Evolutionary conservation across 441 rosid genomes (phyloP), one percentile per base, ranked within the genome.

Genomic region (Arabidopsis hybrid): DNA sequence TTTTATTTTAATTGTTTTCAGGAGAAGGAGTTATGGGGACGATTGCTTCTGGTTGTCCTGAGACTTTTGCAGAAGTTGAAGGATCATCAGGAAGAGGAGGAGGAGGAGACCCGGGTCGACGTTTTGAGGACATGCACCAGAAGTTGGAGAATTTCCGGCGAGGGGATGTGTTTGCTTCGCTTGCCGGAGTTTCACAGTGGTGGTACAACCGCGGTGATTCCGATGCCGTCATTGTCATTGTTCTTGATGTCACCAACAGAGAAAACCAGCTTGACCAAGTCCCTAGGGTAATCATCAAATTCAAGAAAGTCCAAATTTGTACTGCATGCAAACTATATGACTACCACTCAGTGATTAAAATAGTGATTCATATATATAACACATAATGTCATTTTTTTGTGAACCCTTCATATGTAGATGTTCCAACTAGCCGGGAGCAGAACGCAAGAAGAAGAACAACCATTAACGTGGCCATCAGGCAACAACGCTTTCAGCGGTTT

Each of bases 141-240:
- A 87, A 80, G 81, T 29, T 87, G 39, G 81, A 80, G 38, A 82
- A 60, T 40, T 79, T 88, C 87, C 80, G 87, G 9, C 76, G 58
- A 34, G 97, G 96, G 0, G 96, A 90, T 56, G 38, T 89, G 67
- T 56, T 92, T 14, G 91, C 84, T 65, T 29, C 80, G 29, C 90
- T 89, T 0, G 83, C 87, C 17, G 94, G 96, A 53, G 86, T 81
- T 3, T 80, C 92, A 49, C 84, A 86, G 14, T 92, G 92, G 94
- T 71, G 81, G 83, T 86, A 84, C 79, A 90, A 92, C 63, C 89
- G 88, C 7, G 96, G 87, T 40, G 74, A 80, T 38, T 72, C 80
- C 11, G 85, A 79, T 4, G 85, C 86, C 14, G 47, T 90, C 12
- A 76, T 83, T 7, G 81, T 92, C 26, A 16, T 52, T 12, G 79